Percentiles rank a stretch among this genome's conserved stretches.
Conservation (phyloP, 129 eudicot genomes). For the Lactuca sativa region DNA sequence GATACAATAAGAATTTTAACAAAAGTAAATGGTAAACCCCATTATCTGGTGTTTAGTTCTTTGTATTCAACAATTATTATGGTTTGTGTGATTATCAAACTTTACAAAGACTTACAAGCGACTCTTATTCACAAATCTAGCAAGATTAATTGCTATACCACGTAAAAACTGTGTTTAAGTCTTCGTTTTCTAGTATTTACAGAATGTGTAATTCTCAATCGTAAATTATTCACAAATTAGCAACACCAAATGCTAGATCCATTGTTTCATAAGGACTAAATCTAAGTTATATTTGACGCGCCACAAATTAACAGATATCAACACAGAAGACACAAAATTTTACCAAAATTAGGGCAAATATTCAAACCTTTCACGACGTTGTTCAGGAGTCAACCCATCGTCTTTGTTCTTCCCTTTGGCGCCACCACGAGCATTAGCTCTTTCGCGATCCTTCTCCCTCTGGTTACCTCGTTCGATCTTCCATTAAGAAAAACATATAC, state of each 20-base stretch:
- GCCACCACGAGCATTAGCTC: conserved; percentile 50
- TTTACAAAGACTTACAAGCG: background rate
- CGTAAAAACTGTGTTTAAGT: background rate
- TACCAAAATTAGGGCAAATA: conserved; percentile 7
- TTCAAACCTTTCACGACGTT: conserved; percentile 75
- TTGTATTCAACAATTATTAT: background rate
- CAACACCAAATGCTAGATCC: conserved; percentile 7
- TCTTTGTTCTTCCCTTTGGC: conserved; percentile 55
- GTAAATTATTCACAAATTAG: conserved; percentile 6
- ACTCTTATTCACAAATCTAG: background rate
- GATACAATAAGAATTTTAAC: background rate
- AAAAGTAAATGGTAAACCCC: background rate
- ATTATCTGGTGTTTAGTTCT: background rate
- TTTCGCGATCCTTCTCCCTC: conserved; percentile 72
- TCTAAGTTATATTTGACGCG: background rate
- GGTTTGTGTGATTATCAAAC: background rate
- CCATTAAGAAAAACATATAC: conserved; percentile 20
- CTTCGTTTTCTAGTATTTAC: background rate
- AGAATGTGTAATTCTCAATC: background rate
- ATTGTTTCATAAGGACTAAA: conserved; percentile 4
- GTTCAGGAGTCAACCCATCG: conserved; percentile 84
- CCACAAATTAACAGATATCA: background rate
- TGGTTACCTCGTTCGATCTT: conserved; percentile 67
- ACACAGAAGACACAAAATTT: background rate
- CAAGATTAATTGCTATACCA: background rate